phyloP scores from a whole-genome alignment of 2,329 filamentous ascomycete genomes.

The Stenocarpella maydis region DNA sequence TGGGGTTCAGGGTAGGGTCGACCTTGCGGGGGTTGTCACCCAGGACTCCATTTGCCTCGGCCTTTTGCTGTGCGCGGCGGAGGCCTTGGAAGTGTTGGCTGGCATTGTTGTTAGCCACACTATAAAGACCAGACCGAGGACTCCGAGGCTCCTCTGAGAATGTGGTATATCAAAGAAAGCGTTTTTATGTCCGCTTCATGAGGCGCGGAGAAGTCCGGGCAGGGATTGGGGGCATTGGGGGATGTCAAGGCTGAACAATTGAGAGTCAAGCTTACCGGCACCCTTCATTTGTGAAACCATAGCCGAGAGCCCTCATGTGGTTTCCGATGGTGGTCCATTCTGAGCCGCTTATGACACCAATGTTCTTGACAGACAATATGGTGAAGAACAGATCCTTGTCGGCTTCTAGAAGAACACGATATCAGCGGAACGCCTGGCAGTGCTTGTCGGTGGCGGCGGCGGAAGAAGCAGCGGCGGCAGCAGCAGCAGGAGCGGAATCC shows the following conservation, averaged over 20 bases:
- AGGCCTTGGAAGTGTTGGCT: constrained; percentile 71
- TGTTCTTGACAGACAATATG: constrained; percentile 68
- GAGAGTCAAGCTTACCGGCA: constrained; percentile 60
- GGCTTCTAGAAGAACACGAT: constrained; percentile 46
- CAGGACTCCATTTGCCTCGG: constrained; percentile 49
- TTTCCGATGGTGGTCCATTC: constrained; percentile 71
- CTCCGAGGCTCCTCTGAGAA: neutral
- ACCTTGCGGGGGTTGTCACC: constrained; percentile 48
- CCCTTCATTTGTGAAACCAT: constrained; percentile 71
- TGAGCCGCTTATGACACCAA: constrained; percentile 67
- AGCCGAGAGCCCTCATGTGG: constrained; percentile 66
- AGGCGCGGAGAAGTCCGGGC: neutral
- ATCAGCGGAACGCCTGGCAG: constrained; percentile 37
- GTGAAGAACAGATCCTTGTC: constrained; percentile 71
- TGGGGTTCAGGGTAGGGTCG: constrained; percentile 65
- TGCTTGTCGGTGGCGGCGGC: constrained; percentile 54
- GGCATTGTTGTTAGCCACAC: constrained; percentile 33
- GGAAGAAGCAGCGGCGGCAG: constrained; percentile 44
- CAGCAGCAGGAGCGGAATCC: neutral
- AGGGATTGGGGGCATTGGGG: neutral
- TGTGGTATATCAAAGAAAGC: neutral
- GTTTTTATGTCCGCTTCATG: neutral
- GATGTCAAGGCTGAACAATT: constrained; percentile 13
- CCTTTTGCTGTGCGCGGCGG: constrained; percentile 62
- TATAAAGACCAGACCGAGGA: neutral